Conservation (phyloP, 495 filamentous ascomycete species). For the Neurospora tetraspora region DNA sequence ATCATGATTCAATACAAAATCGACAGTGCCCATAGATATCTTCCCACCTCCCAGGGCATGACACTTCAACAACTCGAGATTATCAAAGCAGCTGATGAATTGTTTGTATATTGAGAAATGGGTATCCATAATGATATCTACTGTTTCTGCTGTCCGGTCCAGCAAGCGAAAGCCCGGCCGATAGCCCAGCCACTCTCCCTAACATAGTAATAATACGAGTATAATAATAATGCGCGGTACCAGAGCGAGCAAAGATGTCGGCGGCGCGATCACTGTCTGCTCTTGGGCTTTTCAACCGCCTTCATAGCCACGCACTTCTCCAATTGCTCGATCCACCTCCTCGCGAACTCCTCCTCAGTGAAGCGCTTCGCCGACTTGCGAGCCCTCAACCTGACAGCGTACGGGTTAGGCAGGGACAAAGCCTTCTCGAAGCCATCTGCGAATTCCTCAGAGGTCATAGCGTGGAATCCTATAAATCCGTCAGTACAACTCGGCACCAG, state of each 20-base stretch:
- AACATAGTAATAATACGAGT: neutral
- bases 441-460: conserved; percentile 64
- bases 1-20: neutral
- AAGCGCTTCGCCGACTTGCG: conserved; percentile 69
- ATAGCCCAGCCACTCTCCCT: neutral
- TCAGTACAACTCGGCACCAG: conserved; percentile 4
- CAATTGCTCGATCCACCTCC: conserved; percentile 62
- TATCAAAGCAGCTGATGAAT: neutral
- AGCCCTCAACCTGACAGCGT: conserved; percentile 62
- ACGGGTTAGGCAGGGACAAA: conserved; percentile 52
- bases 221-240: neutral
- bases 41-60: neutral
- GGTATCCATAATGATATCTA: neutral
- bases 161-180: neutral
- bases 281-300: neutral
- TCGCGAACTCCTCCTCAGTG: conserved; percentile 74
- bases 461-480: conserved; percentile 61
- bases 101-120: neutral
- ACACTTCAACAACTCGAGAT: neutral
- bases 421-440: conserved; percentile 69
- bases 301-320: conserved; percentile 50
- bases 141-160: neutral
- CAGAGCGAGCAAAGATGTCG: neutral
- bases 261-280: neutral
- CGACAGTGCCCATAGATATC: neutral